Base-by-base conservation (phyloP, 495 filamentous ascomycete genomes). In the Aspergillus ostianus region DNA sequence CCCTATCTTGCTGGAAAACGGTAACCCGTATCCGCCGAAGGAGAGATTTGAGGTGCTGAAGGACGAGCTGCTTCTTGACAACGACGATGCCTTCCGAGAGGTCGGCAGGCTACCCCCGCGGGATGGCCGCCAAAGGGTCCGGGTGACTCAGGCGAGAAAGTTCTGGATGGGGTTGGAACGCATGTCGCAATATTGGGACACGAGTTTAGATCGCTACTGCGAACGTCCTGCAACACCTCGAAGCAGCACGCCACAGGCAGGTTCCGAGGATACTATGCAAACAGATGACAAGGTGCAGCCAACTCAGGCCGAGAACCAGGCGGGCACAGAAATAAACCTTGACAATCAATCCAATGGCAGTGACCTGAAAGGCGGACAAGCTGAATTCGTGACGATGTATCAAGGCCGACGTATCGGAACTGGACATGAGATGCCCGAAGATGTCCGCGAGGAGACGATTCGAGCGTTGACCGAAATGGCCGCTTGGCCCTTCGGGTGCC, bases 401-500 rank as follows among this genome's bases (percentile, higher is more conserved):
- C 80, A 72, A 10, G 81, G 81, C 19, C 80, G 83, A 18, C 87
- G 90, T 29, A 80, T 81, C 6, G 81, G 80, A 7, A 73, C 84
- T 18, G 90, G 91, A 19, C 63, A 74, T 10, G 84, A 90, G 58
- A 92, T 95, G 86, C 92, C 92, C 3, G 76, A 87, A 19, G 85
- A 89, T 47, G 84, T 85, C 62, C 89, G 91, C 27, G 83, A 89
- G 44, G 86, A 88, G 32, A 80, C 87, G 15, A 71, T 95, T 30
- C 78, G 84, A 9, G 80, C 85, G 15, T 89, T 97, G 59, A 71
- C 94, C 30, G 93, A 96, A 74, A 83, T 90, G 47, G 83, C 89
- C 0, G 82, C 86, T 8, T 95, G 90, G 82, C 85, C 89, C 36
- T 94, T 92, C 68, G 85, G 85, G 21, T 92, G 89, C 73, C 89